A percentile compares a stretch with the other conserved stretches of the same genome.
phyloP scores from a whole-genome alignment of 805 yeast species.

The Yarrowia hollandica region DNA sequence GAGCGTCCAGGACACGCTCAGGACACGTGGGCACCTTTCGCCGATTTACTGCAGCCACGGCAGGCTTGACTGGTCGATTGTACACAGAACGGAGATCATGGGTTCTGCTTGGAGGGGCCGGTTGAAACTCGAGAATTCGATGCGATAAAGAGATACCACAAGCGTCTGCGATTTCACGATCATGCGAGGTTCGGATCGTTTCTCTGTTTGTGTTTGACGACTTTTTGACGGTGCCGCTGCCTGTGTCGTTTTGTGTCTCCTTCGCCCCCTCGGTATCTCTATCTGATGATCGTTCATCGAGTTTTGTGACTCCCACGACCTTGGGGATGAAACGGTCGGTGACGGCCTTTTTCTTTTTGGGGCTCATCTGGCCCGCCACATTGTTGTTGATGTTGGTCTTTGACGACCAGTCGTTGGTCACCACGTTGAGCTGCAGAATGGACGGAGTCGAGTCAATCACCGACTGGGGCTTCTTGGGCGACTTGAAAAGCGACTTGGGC shows the following conservation, averaged over 20 bases:
- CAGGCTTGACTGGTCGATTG: conserved; percentile 41
- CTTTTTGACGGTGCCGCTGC: too few species aligned
- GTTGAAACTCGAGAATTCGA: conserved; percentile 81
- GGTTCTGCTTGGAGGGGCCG: conserved; percentile 54
- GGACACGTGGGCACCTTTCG: conserved; percentile 83
- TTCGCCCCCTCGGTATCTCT: too few species aligned
- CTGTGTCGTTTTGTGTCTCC: too few species aligned
- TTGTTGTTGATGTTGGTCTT: conserved; percentile 10
- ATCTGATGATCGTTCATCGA: not conserved
- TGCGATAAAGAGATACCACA: conserved; percentile 85
- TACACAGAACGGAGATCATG: conserved; percentile 42
- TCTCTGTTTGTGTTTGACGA: not conserved
- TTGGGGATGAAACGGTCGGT: conserved; percentile 17
- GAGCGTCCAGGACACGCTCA: conserved; percentile 92
- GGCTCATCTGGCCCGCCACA: not conserved
- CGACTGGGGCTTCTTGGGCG: conserved; percentile 5
- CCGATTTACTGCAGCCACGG: conserved; percentile 40
- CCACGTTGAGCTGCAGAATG: conserved; percentile 20
- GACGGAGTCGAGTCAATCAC: conserved; percentile 21
- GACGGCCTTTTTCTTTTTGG: conserved; percentile 11
- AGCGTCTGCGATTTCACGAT: conserved; percentile 68
- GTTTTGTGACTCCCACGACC: conserved; percentile 3
- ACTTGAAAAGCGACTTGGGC: conserved; percentile 7
- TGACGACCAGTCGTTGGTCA: conserved; percentile 14
- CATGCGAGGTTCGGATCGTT: not conserved